Percentiles rank a stretch among this genome's conserved stretches.
Conservation (phyloP, 768 basidiomycete genomes). For the Kwoniella botswanensis region DNA sequence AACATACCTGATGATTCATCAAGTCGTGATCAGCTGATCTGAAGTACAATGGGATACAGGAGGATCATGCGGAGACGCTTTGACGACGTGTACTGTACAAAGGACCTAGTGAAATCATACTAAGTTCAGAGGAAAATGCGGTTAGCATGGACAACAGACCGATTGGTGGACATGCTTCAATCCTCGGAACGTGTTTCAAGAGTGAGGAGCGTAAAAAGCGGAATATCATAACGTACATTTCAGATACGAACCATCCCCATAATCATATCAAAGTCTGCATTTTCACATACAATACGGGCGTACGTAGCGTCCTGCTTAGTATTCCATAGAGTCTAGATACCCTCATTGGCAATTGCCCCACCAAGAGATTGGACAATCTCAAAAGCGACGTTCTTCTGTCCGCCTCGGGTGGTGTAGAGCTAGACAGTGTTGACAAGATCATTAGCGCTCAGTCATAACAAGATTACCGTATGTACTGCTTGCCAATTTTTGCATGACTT, state of each 20-base stretch:
- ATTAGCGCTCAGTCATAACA: neutral
- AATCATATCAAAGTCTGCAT: too few species aligned
- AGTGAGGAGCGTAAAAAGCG: neutral
- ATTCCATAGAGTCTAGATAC: neutral
- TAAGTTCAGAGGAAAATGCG: neutral
- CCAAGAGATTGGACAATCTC: constrained; percentile 13
- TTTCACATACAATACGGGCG: too few species aligned
- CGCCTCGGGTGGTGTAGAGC: constrained; percentile 16
- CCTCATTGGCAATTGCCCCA: constrained; percentile 14
- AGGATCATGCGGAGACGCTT: neutral
- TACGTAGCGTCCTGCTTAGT: too few species aligned
- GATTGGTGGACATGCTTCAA: too few species aligned
- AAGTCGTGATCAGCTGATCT: too few species aligned
- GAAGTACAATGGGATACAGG: too few species aligned
- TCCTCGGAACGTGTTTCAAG: too few species aligned
- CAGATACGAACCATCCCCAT: too few species aligned
- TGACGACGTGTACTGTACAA: neutral
- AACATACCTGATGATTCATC: too few species aligned
- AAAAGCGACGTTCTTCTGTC: constrained; percentile 13
- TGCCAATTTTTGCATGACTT: neutral
- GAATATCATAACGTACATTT: too few species aligned
- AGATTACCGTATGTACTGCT: too few species aligned
- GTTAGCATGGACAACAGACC: too few species aligned
- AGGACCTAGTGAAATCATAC: neutral
- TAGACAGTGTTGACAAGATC: neutral